A percentile compares a stretch with the other conserved stretches of the same genome.
Conservation (phyloP, 495 filamentous ascomycete species). For the Lepidopterella palustris region DNA sequence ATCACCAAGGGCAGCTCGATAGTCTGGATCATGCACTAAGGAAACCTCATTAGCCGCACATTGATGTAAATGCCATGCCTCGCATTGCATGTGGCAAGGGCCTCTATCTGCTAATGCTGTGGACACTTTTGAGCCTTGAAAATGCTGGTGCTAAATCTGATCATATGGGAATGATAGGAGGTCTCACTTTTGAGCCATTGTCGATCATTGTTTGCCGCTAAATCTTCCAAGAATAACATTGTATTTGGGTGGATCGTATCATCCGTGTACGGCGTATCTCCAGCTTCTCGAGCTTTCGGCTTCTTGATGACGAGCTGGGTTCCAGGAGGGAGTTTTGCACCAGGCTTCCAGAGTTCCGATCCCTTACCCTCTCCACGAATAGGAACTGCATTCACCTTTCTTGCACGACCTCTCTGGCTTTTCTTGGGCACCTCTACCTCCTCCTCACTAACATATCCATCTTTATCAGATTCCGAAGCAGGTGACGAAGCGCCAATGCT, state of each 20-base stretch:
- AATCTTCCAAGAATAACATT: conserved; percentile 65
- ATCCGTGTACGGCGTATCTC: conserved; percentile 59
- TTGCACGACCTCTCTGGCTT: conserved; percentile 16
- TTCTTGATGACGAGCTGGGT: conserved; percentile 61
- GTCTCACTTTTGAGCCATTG: conserved; percentile 70
- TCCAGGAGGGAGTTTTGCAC: conserved; percentile 54
- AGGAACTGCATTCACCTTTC: conserved; percentile 26
- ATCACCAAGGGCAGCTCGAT: conserved; percentile 66
- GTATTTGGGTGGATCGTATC: conserved; percentile 75
- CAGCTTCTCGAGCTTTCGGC: conserved; percentile 61
- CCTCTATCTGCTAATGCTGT: no score
- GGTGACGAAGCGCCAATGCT: not conserved
- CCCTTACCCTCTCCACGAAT: conserved; percentile 32
- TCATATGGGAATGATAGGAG: not conserved
- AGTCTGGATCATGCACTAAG: conserved; percentile 67
- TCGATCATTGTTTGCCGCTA: conserved; percentile 71
- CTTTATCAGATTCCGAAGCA: conserved; percentile 21
- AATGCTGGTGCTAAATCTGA: not conserved
- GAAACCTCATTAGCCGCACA: conserved; percentile 4
- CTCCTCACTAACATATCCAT: conserved; percentile 33
- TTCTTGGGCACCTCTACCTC: conserved; percentile 27
- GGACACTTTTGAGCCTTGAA: not conserved
- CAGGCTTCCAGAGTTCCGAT: conserved; percentile 53
- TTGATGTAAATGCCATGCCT: not conserved
- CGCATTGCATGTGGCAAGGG: no score